Evolutionary conservation across 441 rosid genomes (phyloP).

Genomic region (Populus hybrid): DNA sequence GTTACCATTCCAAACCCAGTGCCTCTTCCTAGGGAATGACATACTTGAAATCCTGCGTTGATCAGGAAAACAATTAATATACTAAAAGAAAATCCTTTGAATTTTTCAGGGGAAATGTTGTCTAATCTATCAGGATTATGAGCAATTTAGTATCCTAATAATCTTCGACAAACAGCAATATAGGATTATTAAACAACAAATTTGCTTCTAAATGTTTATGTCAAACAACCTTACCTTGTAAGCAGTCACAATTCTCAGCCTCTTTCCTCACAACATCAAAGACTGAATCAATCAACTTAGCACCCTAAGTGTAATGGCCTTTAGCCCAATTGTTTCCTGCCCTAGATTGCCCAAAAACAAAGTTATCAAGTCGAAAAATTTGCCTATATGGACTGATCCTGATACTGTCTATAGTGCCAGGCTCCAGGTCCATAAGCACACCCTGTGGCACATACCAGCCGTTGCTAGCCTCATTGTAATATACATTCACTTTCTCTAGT

Average conservation of each 20-base stretch:
- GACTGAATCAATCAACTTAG: slow-evolving; percentile 6
- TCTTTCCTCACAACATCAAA: slow-evolving; percentile 10
- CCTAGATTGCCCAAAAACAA: too few species aligned
- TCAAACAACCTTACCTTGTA: not conserved
- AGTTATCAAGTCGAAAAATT: too few species aligned
- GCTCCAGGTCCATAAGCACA: slow-evolving; percentile 17
- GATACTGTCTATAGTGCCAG: slow-evolving; percentile 1
- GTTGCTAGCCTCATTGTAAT: slow-evolving; percentile 13
- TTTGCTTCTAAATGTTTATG: not conserved
- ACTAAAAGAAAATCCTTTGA: not conserved
- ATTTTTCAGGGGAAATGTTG: not conserved
- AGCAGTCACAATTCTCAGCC: slow-evolving; percentile 12
- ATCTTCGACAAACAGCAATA: not conserved
- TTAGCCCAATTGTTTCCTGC: too few species aligned
- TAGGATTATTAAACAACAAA: not conserved
- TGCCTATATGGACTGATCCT: not conserved
- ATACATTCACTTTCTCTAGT: slow-evolving; percentile 10
- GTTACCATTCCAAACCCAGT: too few species aligned
- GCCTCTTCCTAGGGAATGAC: not conserved
- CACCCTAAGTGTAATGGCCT: slow-evolving; percentile 8
- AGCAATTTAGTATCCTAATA: not conserved
- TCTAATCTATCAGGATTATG: not conserved
- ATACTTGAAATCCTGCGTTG: slow-evolving; percentile 12
- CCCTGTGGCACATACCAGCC: slow-evolving; percentile 1
- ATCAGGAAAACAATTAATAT: not conserved